Conservation (phyloP, 106 monocot genomes). For the Allium cepa region DNA sequence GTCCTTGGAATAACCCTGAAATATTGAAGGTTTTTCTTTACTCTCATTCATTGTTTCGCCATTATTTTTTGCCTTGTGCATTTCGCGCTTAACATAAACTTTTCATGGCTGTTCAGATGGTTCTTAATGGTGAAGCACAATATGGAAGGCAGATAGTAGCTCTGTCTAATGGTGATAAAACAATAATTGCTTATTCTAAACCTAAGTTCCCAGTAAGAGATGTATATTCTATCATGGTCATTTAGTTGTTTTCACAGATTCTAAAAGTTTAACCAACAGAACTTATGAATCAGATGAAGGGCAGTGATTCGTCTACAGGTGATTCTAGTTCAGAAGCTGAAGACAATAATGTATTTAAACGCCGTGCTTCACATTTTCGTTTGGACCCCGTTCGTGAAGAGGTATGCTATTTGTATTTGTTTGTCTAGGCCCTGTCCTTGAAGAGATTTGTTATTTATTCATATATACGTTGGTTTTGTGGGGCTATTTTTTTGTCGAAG, state of each 20-base stretch:
- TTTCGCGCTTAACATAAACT: background rate
- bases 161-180: constrained; percentile 45
- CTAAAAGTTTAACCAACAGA: background rate
- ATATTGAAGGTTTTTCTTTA: constrained; percentile 33
- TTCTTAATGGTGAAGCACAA: constrained; percentile 49
- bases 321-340: constrained; percentile 60
- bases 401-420: constrained; percentile 10
- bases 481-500: too few relatives aligned
- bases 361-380: constrained; percentile 8
- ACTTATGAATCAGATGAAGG: constrained; percentile 25
- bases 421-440: too few relatives aligned
- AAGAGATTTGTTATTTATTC: too few relatives aligned
- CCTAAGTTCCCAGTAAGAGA: constrained; percentile 28
- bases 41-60: constrained; percentile 3
- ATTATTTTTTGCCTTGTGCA: constrained; percentile 2
- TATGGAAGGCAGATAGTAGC: constrained; percentile 55
- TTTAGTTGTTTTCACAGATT: background rate
- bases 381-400: constrained; percentile 47
- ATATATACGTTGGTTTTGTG: too few relatives aligned
- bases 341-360: constrained; percentile 13
- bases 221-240: background rate
- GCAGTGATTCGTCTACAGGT: constrained; percentile 35
- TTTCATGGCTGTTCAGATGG: constrained; percentile 25
- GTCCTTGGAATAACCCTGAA: constrained; percentile 57
- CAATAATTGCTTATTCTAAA: constrained; percentile 61